A percentile compares a stretch with the other conserved stretches of the same genome.
These are phyloP conservation scores for Aspergillus cavernicola DNA, from an alignment of 495 filamentous ascomycete species.

Conservation along the genomic window DNA sequence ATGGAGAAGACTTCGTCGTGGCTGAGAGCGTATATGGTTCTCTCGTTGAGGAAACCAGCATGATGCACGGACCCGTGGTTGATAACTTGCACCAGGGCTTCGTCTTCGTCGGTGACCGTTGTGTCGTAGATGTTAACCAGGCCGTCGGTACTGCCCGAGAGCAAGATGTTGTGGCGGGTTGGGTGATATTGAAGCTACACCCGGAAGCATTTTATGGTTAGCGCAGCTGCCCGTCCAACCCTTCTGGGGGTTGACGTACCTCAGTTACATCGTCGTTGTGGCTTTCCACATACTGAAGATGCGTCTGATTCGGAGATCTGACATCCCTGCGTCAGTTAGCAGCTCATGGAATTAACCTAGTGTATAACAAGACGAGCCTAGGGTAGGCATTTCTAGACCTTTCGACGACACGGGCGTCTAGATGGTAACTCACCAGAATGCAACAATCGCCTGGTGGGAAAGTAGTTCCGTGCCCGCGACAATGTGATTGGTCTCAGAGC, in stretches of 20 bases:
- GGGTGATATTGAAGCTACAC: slow-evolving; percentile 69
- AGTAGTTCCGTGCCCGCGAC: slow-evolving; percentile 77
- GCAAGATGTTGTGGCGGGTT: slow-evolving; percentile 55
- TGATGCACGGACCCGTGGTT: slow-evolving; percentile 88
- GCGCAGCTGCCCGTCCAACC: neutral
- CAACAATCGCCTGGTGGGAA: slow-evolving; percentile 66
- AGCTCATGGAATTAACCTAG: slow-evolving; percentile 27
- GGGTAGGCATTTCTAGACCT: neutral
- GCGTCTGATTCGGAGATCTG: slow-evolving; percentile 50
- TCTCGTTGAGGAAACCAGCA: slow-evolving; percentile 69
- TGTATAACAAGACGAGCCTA: neutral
- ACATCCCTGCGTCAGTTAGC: slow-evolving; percentile 58
- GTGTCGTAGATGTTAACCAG: slow-evolving; percentile 83
- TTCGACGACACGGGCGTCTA: neutral
- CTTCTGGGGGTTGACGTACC: slow-evolving; percentile 35
- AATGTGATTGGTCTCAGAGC: slow-evolving; percentile 52
- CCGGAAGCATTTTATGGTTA: neutral
- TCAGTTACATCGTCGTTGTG: slow-evolving; percentile 93
- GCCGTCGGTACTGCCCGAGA: slow-evolving; percentile 90
- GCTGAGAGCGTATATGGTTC: slow-evolving; percentile 68
- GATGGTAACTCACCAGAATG: slow-evolving; percentile 59
- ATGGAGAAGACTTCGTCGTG: slow-evolving; percentile 79
- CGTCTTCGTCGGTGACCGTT: slow-evolving; percentile 73
- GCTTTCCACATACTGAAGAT: slow-evolving; percentile 70
- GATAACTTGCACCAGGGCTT: slow-evolving; percentile 78